phyloP scores from a whole-genome alignment of 2,329 filamentous ascomycete genomes.

The Endoconidiophora polonica region DNA sequence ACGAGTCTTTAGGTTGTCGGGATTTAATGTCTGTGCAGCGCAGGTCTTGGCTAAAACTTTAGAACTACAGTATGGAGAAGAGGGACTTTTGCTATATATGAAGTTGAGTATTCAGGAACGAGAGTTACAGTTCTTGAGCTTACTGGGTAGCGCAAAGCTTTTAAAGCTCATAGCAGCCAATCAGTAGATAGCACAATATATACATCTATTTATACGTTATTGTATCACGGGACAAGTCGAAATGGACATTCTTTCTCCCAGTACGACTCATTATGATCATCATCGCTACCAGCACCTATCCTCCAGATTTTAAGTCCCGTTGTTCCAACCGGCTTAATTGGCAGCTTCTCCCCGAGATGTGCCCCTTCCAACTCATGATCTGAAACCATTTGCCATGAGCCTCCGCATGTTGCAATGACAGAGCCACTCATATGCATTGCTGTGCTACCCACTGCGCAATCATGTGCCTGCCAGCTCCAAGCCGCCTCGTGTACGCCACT shows the following conservation, averaged over 20 bases:
- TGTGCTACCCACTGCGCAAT: constrained; percentile 31
- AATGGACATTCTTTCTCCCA: background rate
- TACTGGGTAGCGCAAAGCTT: constrained; percentile 16
- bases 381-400: constrained; percentile 29
- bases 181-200: no score
- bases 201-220: no score
- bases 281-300: background rate
- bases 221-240: no score
- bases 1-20: constrained; percentile 21
- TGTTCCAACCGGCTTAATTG: constrained; percentile 2
- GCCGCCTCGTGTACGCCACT: constrained; percentile 28
- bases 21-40: constrained; percentile 23
- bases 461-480: constrained; percentile 35
- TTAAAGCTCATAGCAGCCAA: no score
- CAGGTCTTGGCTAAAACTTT: constrained; percentile 20
- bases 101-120: constrained; percentile 18
- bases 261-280: background rate
- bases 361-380: background rate
- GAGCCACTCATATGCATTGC: constrained; percentile 37
- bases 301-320: constrained; percentile 10
- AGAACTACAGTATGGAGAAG: constrained; percentile 15
- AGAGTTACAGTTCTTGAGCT: constrained; percentile 15
- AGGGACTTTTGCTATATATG: constrained; percentile 20
- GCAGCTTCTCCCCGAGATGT: background rate
- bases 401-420: constrained; percentile 39